Evolutionary conservation across 192 early-diverging fungal genomes (phyloP), one percentile per base, ranked within the genome.

Genomic region (Rhizophlyctis rosea): DNA sequence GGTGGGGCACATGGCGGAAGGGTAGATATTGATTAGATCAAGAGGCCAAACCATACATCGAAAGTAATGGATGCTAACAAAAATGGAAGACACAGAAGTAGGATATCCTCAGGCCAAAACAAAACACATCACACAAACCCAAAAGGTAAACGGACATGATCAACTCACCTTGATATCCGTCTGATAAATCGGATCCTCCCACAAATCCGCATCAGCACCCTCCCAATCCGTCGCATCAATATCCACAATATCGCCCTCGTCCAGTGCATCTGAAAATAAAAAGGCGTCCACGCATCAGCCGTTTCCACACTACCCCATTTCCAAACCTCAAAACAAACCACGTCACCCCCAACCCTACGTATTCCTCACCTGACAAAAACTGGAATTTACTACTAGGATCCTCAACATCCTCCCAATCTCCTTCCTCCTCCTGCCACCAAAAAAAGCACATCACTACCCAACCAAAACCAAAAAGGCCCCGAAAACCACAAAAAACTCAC

Each of bases 361-460:
- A 21, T 28, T 1, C 24, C 52, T 14, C 13, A 31, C n/a, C 32
- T 34, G 56, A 57, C 0, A 29, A 57, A 34, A 7, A 52, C 23
- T 18, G 50, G 27, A 52, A 18, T 18, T 24, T 18, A 11, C 23
- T 24, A 23, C 50, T 24, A 7, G 50, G 32, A 11, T 34, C 30
- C 24, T 81, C 81, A 18, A 79, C 77, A 54, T 87, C 86, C 60
- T 87, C 84, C 86, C 86, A 87, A 30, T 82, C 86, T 31, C 49
- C 76, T 30, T 70, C 76, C 54, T 77, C 80, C 67, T 83, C n/a
- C 27, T 14, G 24, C 62, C 7, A 60, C 30, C 31, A 25, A 29
- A 3, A 16, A 49, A 61, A 5, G 28, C 47, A 31, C 16, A 30
- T 9, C 58, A 50, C 18, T 21, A 62, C 33, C 11, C 47, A n/a